phyloP scores from a whole-genome alignment of 1,139 yeast genomes.

The Geotrichum cucujoidarum region DNA sequence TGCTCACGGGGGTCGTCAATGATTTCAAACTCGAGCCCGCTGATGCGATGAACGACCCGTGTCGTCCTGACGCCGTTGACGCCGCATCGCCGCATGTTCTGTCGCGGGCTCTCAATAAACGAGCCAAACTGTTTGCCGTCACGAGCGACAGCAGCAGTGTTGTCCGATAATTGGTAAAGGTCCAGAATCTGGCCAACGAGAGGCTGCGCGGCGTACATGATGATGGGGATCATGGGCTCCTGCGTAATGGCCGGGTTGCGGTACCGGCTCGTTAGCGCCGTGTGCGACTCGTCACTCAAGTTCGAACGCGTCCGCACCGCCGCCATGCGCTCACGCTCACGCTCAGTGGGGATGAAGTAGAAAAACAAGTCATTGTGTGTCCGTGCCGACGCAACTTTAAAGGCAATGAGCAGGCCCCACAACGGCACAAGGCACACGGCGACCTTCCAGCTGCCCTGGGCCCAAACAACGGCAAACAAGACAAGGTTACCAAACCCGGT shows the following conservation, averaged over 20 bases:
- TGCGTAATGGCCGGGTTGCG: conserved; percentile 34
- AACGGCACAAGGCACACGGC: conserved; percentile 37
- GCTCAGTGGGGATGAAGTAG: conserved; percentile 31
- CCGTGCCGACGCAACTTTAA: conserved; percentile 28
- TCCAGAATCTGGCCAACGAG: conserved; percentile 25
- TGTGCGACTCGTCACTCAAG: conserved; percentile 22
- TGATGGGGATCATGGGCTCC: conserved; percentile 35
- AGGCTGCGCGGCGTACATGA: conserved; percentile 30
- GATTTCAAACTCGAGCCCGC: no score
- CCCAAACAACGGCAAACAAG: conserved; percentile 39
- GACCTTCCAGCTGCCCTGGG: conserved; percentile 36
- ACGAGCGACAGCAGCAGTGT: no score
- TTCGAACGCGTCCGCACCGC: conserved; percentile 11
- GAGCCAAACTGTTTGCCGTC: no score
- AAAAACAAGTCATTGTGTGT: conserved; percentile 28
- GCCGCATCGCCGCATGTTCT: no score
- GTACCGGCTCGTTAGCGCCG: conserved; percentile 30
- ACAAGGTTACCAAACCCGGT: conserved; percentile 37
- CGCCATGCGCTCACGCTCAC: conserved; percentile 24
- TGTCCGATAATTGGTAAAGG: no score
- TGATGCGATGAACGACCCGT: no score
- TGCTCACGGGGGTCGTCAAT: no score
- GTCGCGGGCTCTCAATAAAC: no score
- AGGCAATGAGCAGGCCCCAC: conserved; percentile 31
- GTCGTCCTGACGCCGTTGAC: no score